Evolutionary conservation across 306 rosid species (phyloP), one percentile per base, ranked within the genome.

Genomic region (Rosa chinensis): DNA sequence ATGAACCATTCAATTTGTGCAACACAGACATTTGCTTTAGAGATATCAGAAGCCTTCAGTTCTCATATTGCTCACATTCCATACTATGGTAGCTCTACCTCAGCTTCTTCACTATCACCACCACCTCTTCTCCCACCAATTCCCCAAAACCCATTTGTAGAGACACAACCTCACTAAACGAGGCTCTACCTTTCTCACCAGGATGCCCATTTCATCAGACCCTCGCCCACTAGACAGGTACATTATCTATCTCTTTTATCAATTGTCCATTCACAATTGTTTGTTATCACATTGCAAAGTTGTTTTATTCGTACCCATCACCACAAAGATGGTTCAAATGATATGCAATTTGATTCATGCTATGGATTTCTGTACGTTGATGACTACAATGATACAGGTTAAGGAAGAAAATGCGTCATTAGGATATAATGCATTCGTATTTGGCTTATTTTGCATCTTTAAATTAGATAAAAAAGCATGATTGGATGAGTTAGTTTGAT

Each of bases 181-280:
- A n/a, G n/a, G n/a, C n/a, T n/a, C n/a, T n/a, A n/a, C n/a, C n/a
- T n/a, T n/a, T n/a, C n/a, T n/a, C n/a, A n/a, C n/a, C 66, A 78
- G 82, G 78, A 43, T 47, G 8, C 77, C 84, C 77, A 42, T n/a
- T n/a, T 42, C 84, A 13, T 64, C 82, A n/a, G 53, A 49, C 43
- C 37, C 66, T 43, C 58, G 52, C 44, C 45, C 83, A 43, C 12
- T 70, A 7, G 42, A 72, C 9, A 59, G 81, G 83, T 63, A 53
- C 10, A 49, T 49, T 28, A 13, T 66, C 45, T 14, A 14, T 14
- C 14, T 32, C 70, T 2, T 28, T 56, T 20, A 42, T 4, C 8
- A 1, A 14, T 35, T 64, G n/a, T 64, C n/a, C 10, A 63, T 63
- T 63, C 16, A 59, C 39, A 23, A 44, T 62, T 62, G 18, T 10